Conservation (phyloP, 2,329 filamentous ascomycete species). For the Pestalotiopsis fici region DNA sequence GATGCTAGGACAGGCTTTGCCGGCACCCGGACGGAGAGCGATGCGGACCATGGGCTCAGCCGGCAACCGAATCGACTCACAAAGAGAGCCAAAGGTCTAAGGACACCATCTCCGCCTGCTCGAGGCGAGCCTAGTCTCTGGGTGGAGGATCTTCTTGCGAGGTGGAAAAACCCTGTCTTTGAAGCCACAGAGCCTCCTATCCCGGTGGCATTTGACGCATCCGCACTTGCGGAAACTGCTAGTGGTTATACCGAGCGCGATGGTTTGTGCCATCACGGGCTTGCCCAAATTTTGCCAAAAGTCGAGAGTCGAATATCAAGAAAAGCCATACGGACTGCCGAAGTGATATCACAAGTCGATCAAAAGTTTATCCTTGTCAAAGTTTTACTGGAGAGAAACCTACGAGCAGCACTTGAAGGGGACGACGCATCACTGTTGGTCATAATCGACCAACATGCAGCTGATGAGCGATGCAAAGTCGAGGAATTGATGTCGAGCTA, state of each 20-base stretch:
- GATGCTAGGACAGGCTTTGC: conserved; percentile 57
- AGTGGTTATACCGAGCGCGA: conserved; percentile 12
- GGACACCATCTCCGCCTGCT: conserved; percentile 13
- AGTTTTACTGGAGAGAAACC: conserved; percentile 35
- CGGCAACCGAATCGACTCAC: conserved; percentile 13
- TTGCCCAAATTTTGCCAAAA: conserved; percentile 18
- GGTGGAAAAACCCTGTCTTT: conserved; percentile 80
- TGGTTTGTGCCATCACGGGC: background rate
- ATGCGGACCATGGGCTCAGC: conserved; percentile 32
- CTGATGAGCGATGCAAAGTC: conserved; percentile 83
- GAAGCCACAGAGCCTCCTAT: conserved; percentile 45
- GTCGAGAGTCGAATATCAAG: conserved; percentile 60
- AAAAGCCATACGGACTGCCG: conserved; percentile 56
- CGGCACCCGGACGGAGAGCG: conserved; percentile 24
- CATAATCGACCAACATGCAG: conserved; percentile 90
- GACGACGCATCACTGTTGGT: conserved; percentile 51
- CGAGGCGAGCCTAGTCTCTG: conserved; percentile 40
- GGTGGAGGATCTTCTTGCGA: conserved; percentile 60
- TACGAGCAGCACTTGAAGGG: background rate
- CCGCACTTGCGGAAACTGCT: conserved; percentile 4
- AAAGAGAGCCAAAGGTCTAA: conserved; percentile 15
- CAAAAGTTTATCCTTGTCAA: conserved; percentile 82
- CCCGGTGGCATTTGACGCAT: conserved; percentile 37
- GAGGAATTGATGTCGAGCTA: conserved; percentile 67
- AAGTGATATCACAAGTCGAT: conserved; percentile 82